These are phyloP conservation scores for Xylariaceae sp. DNA, from an alignment of 2,329 filamentous ascomycete species.

Conservation along the genomic window DNA sequence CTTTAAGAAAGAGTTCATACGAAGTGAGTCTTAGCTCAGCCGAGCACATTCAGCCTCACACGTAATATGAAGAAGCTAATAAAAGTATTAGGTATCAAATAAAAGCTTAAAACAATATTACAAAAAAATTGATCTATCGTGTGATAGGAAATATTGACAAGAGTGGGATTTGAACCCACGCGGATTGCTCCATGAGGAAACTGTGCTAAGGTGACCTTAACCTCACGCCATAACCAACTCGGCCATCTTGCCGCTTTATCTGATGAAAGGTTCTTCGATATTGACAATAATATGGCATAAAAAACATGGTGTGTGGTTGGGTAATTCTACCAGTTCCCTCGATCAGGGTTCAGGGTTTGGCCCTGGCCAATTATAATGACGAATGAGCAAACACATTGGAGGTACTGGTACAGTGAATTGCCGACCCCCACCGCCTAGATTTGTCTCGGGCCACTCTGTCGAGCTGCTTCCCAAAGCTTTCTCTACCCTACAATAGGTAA, in stretches of 20 bases:
- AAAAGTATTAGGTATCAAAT: no score
- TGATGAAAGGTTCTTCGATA: neutral
- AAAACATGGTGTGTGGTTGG: no score
- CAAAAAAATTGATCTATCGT: neutral
- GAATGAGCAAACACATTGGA: no score
- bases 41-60: no score
- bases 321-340: no score
- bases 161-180: slow-evolving; percentile 51
- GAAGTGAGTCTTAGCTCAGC: no score
- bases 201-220: slow-evolving; percentile 44
- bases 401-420: no score
- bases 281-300: slow-evolving; percentile 4
- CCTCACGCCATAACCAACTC: slow-evolving; percentile 48
- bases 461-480: neutral
- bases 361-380: no score
- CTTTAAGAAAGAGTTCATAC: no score
- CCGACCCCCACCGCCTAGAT: slow-evolving; percentile 6
- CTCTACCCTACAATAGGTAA: neutral
- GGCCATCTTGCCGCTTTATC: slow-evolving; percentile 41
- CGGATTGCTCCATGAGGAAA: slow-evolving; percentile 45
- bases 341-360: no score
- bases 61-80: no score
- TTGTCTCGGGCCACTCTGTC: neutral
- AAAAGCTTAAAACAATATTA: neutral
- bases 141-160: slow-evolving; percentile 26